Evolutionary conservation across 139 green algal genomes (phyloP), one percentile per base, ranked within the genome.

Genomic region (Haematococcus sp.): DNA sequence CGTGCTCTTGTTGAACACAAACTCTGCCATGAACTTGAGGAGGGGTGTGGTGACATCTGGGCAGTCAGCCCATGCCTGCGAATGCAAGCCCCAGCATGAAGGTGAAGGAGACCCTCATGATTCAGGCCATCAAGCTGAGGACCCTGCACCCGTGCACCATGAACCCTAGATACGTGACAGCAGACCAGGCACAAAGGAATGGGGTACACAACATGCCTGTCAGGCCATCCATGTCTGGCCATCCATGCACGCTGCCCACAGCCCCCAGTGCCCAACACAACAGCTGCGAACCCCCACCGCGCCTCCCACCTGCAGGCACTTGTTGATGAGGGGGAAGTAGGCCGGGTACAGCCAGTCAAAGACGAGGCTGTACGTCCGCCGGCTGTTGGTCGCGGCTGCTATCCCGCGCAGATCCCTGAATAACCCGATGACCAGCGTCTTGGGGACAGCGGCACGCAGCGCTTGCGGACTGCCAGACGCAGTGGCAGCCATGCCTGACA

Each of bases 291-390:
- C 13, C 9, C 25, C 22, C 67, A 49, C 44, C 1, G 20, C 0
- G 28, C 0, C 1, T 0, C 60, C 1, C 71, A 82, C 80, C 80
- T 82, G 75, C 35, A 96, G 70, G 66, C 92, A 94, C 43, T 82
- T 84, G 33, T 91, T 51, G 17, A 98, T 83, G 22, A 89, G 73
- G 11, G 89, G 89, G 55, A 95, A 91, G 87, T 98, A 93, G 27
- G 80, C 71, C 0, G 95, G 93, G 86, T 99, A 97, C 13, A 99
- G 86, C 94, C 94, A 99, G 78, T 99, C 94, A 76, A 98, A 99
- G 25, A 99, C 75, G 67, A 93, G 69, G 67, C 83, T 80, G 89
- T 95, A 96, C 0, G 88, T 94, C 22, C 87, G 73, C 9, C 94
- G 79, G 35, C 84, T 95, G 84, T 89, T 91, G 60, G 95, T 97